Evolutionary conservation across 83 land plant species (phyloP), one percentile per base, ranked within the genome.

Genomic region (Picea mariana): DNA sequence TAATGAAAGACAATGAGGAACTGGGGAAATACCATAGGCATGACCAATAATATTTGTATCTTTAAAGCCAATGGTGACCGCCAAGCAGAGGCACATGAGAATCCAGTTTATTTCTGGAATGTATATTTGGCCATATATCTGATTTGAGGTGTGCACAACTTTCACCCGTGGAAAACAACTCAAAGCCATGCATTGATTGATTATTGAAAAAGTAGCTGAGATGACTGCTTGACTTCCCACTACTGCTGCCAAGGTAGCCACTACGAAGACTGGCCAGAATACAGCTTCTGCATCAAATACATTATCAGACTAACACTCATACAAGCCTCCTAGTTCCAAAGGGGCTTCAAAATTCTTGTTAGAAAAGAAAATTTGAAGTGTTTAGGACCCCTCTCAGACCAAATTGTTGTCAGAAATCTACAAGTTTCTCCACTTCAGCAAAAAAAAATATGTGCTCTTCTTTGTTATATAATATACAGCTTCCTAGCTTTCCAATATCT

Each of bases 31-130:
- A 93, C 95, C 96, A 76, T 94, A 94, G 62, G 96, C 96, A 87
- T 94, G 80, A 20, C 96, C 96, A 59, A 94, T 92, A 26, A 77
- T 82, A 38, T 78, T 87, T 26, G 96, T 94, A 83, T 91, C 82
- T 78, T 80, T 85, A 73, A 94, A 92, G 26, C 88, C 93, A 80
- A 88, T 18, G 9, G 91, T 90, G 79, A 94, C 83, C 3, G 90
- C 80, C 62, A 94, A 87, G 83, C 94, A 94, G 63, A 92, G 83
- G 71, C 84, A 79, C 88, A 94, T 85, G 20, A 94, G 89, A 24
- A 91, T 84, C 90, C 93, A 94, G 73, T 94, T 94, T 82, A 94
- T 80, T 81, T 94, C 97, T 16, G 97, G 97, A 31, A 94, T 93
- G 86, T 94, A 92, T 18, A 94, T 89, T 80, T 94, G 97, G 9